phyloP scores from a whole-genome alignment of 2,329 filamentous ascomycete genomes.

The Fusarium oxysporum region DNA sequence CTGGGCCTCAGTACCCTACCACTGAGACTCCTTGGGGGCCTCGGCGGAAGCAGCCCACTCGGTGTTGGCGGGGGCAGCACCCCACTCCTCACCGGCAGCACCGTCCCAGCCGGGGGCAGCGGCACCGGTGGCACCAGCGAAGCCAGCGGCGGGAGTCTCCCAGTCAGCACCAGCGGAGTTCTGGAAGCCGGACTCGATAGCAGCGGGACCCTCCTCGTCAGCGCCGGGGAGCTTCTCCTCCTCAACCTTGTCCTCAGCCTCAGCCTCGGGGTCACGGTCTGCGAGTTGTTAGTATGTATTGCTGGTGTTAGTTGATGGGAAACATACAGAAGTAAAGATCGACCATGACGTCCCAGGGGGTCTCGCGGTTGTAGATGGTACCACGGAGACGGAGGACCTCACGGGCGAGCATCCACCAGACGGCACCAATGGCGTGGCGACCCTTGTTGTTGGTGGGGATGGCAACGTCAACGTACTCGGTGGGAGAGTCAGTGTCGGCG shows the following conservation, averaged over 20 bases:
- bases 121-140: conserved; percentile 69
- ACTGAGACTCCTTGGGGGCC: conserved; percentile 67
- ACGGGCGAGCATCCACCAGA: conserved; percentile 99
- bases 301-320: not conserved
- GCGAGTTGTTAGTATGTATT: conserved; percentile 28
- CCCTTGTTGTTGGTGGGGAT: conserved; percentile 99
- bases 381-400: conserved; percentile 99
- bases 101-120: conserved; percentile 64
- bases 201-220: conserved; percentile 84
- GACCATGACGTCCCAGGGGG: conserved; percentile 99
- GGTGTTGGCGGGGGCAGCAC: conserved; percentile 70
- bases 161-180: conserved; percentile 75
- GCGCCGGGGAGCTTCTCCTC: conserved; percentile 90
- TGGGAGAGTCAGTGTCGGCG: conserved; percentile 98
- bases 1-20: conserved; percentile 55
- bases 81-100: conserved; percentile 72
- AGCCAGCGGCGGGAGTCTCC: conserved; percentile 82
- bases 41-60: conserved; percentile 76
- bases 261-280: conserved; percentile 98
- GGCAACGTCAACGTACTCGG: conserved; percentile 99
- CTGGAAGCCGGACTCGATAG: conserved; percentile 83
- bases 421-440: conserved; percentile 96
- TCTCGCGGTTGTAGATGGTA: conserved; percentile 94
- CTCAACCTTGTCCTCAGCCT: conserved; percentile 97
- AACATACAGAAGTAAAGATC: conserved; percentile 97